These are phyloP conservation scores for Citrullus mucosospermus DNA, from an alignment of 306 rosid species.

Conservation along the genomic window DNA sequence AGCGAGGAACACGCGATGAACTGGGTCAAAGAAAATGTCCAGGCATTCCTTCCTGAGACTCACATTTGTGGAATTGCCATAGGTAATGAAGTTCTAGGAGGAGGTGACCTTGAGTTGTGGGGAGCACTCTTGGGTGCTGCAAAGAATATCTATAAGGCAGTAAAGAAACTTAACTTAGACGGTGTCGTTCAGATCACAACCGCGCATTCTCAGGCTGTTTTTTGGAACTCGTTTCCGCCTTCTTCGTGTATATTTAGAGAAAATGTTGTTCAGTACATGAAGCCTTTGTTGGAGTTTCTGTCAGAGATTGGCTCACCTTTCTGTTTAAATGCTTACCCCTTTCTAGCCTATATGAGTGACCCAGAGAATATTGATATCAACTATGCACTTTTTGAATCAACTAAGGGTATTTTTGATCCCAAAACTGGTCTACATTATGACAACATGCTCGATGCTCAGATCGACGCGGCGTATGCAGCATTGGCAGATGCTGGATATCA, in stretches of 20 bases:
- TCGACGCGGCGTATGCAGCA: slow-evolving; percentile 89
- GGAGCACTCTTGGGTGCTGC: slow-evolving; percentile 65
- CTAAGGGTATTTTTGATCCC: slow-evolving; percentile 57
- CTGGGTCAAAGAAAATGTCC: slow-evolving; percentile 84
- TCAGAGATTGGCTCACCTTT: slow-evolving; percentile 80
- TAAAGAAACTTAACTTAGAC: slow-evolving; percentile 39
- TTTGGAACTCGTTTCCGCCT: slow-evolving; percentile 70
- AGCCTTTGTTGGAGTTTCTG: slow-evolving; percentile 76
- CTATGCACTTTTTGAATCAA: slow-evolving; percentile 77
- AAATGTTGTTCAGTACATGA: slow-evolving; percentile 60
- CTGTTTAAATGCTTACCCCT: slow-evolving; percentile 91
- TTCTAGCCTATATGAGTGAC: slow-evolving; percentile 44
- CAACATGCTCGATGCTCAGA: slow-evolving; percentile 98
- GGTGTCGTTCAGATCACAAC: slow-evolving; percentile 58
- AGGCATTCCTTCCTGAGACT: slow-evolving; percentile 68
- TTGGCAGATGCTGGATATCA: slow-evolving; percentile 62
- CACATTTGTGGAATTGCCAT: slow-evolving; percentile 70
- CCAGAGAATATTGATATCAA: slow-evolving; percentile 72
- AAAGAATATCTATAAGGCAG: slow-evolving; percentile 66
- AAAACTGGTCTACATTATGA: slow-evolving; percentile 65
- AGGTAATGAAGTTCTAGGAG: slow-evolving; percentile 86
- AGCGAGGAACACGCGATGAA: slow-evolving; percentile 62
- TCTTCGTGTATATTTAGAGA: slow-evolving; percentile 69
- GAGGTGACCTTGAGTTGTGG: slow-evolving; percentile 30
- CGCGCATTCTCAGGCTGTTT: slow-evolving; percentile 69